Percentiles rank a stretch among this genome's conserved stretches.
phyloP scores from a whole-genome alignment of 768 basidiomycete genomes.

The Rhodotorula toruloides region DNA sequence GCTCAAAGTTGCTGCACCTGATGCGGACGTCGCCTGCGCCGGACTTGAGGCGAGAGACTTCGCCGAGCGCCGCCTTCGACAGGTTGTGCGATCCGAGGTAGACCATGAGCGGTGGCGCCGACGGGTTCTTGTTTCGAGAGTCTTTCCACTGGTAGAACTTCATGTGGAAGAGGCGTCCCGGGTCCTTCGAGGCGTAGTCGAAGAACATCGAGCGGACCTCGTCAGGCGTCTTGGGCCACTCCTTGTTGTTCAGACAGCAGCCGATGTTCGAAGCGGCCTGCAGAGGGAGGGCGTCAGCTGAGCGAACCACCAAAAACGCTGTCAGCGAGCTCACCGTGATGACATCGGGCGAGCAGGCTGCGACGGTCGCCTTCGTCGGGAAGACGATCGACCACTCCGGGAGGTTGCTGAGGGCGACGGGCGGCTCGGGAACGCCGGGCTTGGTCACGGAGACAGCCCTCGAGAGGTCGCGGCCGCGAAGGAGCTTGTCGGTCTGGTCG shows the following conservation, averaged over 20 bases:
- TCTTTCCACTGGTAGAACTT: constrained; percentile 17
- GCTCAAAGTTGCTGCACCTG: constrained; percentile 34
- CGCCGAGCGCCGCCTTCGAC: constrained; percentile 17
- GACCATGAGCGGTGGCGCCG: background rate
- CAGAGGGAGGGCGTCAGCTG: background rate
- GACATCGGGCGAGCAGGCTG: constrained; percentile 1
- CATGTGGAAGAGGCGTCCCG: constrained; percentile 31
- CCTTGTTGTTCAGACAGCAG: background rate
- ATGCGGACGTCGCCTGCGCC: no score
- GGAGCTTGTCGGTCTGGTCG: background rate
- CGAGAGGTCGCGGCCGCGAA: background rate
- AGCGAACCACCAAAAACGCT: background rate
- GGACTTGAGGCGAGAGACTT: no score
- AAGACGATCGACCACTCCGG: constrained; percentile 24
- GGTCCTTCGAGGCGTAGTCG: constrained; percentile 30
- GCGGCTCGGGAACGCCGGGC: background rate
- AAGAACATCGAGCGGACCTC: constrained; percentile 12
- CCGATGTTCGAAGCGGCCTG: constrained; percentile 23
- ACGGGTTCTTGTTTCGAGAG: background rate
- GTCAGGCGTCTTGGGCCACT: background rate
- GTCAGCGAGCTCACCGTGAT: constrained; percentile 1
- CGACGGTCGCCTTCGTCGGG: constrained; percentile 18
- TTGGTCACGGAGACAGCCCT: no score
- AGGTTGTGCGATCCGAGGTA: constrained; percentile 35
- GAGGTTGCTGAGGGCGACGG: background rate